Conservation (phyloP, 1,139 yeast species). For the Geotrichum candidum region DNA sequence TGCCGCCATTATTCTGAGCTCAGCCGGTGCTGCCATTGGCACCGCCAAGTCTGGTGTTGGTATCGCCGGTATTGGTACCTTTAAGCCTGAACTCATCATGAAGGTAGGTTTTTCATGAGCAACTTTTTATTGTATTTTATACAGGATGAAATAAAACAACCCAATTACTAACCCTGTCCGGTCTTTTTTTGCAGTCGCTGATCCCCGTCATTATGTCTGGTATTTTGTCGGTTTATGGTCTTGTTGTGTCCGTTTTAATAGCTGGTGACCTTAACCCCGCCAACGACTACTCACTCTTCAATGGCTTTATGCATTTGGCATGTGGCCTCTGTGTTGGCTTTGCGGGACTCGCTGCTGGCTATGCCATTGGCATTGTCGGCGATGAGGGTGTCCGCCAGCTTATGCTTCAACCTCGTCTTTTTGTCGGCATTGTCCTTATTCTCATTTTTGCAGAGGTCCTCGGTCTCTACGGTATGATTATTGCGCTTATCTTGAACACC, state of each 20-base stretch:
- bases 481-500: constrained; percentile 82
- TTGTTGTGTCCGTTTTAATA: constrained; percentile 93
- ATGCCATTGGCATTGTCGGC: constrained; percentile 97
- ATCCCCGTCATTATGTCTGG: constrained; percentile 99
- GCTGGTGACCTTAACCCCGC: constrained; percentile 54
- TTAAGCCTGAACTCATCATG: constrained; percentile 35
- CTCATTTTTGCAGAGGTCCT: constrained; percentile 97
- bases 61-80: constrained; percentile 63
- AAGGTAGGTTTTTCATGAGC: constrained; percentile 20
- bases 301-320: constrained; percentile 97
- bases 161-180: neutral
- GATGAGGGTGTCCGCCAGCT: constrained; percentile 97
- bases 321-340: constrained; percentile 97
- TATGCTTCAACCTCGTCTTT: constrained; percentile 93
- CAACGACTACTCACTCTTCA: constrained; percentile 92
- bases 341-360: constrained; percentile 94
- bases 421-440: constrained; percentile 79
- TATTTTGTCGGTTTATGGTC: constrained; percentile 97
- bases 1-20: constrained; percentile 80
- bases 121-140: too few relatives aligned
- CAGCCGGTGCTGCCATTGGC: constrained; percentile 98
- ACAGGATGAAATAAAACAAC: neutral
- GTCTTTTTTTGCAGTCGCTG: constrained; percentile 36
- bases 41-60: constrained; percentile 99
- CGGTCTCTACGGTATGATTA: constrained; percentile 82